These are phyloP conservation scores for Psilocybe subaeruginosa DNA, from an alignment of 768 basidiomycete genomes.

Conservation along the genomic window DNA sequence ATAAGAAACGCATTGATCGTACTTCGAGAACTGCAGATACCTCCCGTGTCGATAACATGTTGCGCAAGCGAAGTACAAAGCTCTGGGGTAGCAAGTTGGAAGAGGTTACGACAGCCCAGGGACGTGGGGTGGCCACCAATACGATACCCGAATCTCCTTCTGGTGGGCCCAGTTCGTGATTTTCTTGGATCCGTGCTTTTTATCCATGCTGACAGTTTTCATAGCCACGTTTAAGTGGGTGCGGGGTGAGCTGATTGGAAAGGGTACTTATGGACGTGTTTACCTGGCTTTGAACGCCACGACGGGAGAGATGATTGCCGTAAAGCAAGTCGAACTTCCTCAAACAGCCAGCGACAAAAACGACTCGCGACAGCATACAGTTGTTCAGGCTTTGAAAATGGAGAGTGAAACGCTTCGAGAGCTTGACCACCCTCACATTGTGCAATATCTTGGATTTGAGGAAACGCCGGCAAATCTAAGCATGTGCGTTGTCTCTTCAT, in stretches of 20 bases:
- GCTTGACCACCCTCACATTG: conserved; percentile 95
- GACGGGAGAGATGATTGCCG: conserved; percentile 98
- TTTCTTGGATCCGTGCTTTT: background rate
- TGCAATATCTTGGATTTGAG: conserved; percentile 95
- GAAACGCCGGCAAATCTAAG: conserved; percentile 86
- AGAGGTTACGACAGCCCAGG: conserved; percentile 84
- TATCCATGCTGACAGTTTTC: conserved; percentile 23
- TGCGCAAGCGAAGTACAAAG: conserved; percentile 88
- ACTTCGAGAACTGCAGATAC: conserved; percentile 60
- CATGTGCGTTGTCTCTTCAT: conserved; percentile 64
- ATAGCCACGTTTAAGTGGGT: conserved; percentile 97
- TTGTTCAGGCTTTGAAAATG: conserved; percentile 90
- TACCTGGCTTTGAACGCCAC: conserved; percentile 96
- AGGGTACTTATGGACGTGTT: conserved; percentile 95
- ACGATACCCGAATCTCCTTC: conserved; percentile 63
- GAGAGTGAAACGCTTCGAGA: conserved; percentile 98
- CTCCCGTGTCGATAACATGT: conserved; percentile 46
- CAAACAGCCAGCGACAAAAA: conserved; percentile 89
- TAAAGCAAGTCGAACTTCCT: conserved; percentile 98
- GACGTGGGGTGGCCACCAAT: conserved; percentile 44
- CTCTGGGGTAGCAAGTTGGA: conserved; percentile 94
- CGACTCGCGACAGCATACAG: conserved; percentile 79
- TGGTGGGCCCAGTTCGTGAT: conserved; percentile 66
- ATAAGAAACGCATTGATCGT: conserved; percentile 76
- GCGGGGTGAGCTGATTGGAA: conserved; percentile 95